Conservation (phyloP, 2,329 filamentous ascomycete species). For the Scedosporium apiospermum region DNA sequence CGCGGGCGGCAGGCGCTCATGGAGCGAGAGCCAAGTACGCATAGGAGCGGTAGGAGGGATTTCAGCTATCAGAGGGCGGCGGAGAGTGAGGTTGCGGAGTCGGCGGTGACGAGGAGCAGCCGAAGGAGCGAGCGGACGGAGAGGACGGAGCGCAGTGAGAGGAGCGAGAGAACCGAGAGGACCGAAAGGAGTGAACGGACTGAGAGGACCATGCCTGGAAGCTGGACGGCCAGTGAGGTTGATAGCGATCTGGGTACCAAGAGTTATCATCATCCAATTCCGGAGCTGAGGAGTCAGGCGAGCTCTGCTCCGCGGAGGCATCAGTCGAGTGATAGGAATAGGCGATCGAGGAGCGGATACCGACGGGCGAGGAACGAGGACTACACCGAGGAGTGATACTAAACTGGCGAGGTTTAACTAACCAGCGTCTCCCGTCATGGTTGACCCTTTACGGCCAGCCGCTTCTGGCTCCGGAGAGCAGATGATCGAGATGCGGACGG, state of each 20-base stretch:
- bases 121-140: conserved; percentile 10
- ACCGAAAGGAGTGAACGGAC: conserved; percentile 16
- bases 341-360: conserved; percentile 23
- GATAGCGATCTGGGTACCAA: conserved; percentile 46
- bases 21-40: not conserved
- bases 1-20: conserved; percentile 29
- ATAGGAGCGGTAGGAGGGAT: conserved; percentile 24
- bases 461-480: too few species aligned
- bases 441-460: too few species aligned
- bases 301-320: conserved; percentile 13
- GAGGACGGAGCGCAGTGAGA: conserved; percentile 13
- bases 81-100: conserved; percentile 20
- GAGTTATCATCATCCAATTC: conserved; percentile 46
- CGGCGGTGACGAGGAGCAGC: conserved; percentile 16
- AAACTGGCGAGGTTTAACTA: conserved; percentile 3
- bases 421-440: too few species aligned
- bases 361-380: conserved; percentile 23
- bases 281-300: conserved; percentile 30
- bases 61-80: conserved; percentile 44
- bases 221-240: conserved; percentile 29
- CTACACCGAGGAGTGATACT: conserved; percentile 3
- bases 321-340: conserved; percentile 18
- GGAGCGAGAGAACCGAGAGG: conserved; percentile 19
- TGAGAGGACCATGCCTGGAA: conserved; percentile 20
- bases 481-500: too few species aligned